These are phyloP conservation scores for Hericium alpestre DNA, from an alignment of 768 basidiomycete species.

Conservation along the genomic window DNA sequence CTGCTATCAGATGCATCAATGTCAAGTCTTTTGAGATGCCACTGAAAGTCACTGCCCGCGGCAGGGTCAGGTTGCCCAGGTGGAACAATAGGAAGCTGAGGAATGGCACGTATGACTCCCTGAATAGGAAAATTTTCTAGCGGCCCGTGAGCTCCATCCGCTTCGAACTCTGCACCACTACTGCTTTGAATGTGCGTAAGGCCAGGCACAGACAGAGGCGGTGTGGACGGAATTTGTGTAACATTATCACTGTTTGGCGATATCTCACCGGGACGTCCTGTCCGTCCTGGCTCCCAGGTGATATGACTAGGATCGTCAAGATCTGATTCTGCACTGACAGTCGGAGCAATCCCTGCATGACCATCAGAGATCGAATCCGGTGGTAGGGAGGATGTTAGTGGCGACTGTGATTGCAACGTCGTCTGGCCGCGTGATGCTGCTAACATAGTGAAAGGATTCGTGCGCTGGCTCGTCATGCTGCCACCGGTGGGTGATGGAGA, in stretches of 20 bases:
- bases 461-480: slow-evolving; percentile 51
- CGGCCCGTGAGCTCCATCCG: too few relatives aligned
- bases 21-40: slow-evolving; percentile 50
- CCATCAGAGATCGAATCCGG: slow-evolving; percentile 19
- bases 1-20: slow-evolving; percentile 44
- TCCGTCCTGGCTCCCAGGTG: too few relatives aligned
- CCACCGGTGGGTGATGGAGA: slow-evolving; percentile 31
- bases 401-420: slow-evolving; percentile 42
- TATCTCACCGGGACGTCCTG: too few relatives aligned
- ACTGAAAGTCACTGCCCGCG: slow-evolving; percentile 36
- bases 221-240: slow-evolving; percentile 51
- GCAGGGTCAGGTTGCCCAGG: neutral
- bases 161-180: too few relatives aligned
- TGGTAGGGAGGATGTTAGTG: slow-evolving; percentile 40
- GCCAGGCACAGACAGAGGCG: slow-evolving; percentile 12
- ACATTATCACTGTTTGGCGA: slow-evolving; percentile 35
- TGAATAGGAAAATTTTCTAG: too few relatives aligned
- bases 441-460: slow-evolving; percentile 84
- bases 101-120: too few relatives aligned
- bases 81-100: slow-evolving; percentile 1
- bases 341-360: neutral
- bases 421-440: slow-evolving; percentile 32
- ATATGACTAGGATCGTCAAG: slow-evolving; percentile 25
- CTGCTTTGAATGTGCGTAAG: too few relatives aligned
- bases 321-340: slow-evolving; percentile 13